Conservation (phyloP, 495 filamentous ascomycete genomes). For the Aspergillus diversus region DNA sequence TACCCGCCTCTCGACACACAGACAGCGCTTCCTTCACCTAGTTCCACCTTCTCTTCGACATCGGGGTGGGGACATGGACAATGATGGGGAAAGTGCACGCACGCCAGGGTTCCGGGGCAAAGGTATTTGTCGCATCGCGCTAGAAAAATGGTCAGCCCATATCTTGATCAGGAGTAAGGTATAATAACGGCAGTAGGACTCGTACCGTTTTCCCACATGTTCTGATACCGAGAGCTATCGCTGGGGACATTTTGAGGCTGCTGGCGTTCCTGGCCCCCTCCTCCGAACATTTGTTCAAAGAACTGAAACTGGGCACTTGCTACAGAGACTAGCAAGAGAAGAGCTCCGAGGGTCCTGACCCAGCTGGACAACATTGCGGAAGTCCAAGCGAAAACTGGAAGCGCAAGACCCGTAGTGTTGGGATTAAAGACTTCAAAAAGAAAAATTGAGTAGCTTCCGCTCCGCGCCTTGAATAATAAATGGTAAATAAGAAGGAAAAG, state of each 20-base stretch:
- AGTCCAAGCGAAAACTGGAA: no score
- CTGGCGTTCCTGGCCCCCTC: constrained; percentile 59
- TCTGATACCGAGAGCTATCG: constrained; percentile 76
- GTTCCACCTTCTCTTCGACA: constrained; percentile 86
- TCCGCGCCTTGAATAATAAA: no score
- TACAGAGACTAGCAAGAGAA: constrained; percentile 53
- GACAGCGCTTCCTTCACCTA: constrained; percentile 77
- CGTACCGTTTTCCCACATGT: constrained; percentile 67
- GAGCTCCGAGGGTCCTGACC: constrained; percentile 37
- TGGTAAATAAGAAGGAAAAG: not conserved
- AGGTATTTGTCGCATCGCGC: constrained; percentile 85
- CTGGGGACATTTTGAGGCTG: constrained; percentile 75
- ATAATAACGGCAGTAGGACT: not conserved
- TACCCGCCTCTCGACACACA: constrained; percentile 85
- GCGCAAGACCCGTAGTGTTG: not conserved
- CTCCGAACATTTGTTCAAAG: constrained; percentile 84
- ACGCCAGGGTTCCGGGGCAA: constrained; percentile 87
- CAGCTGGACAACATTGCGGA: constrained; percentile 33
- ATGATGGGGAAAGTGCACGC: constrained; percentile 91
- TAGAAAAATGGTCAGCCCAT: constrained; percentile 28
- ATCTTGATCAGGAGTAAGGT: not conserved
- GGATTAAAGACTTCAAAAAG: not conserved
- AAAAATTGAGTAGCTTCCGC: no score
- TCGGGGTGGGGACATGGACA: constrained; percentile 84
- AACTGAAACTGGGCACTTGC: constrained; percentile 78